Percentiles rank a stretch among this genome's conserved stretches.
These are phyloP conservation scores for Selaginella moellendorffii DNA, from an alignment of 75 land plant genomes.

Conservation along the genomic window DNA sequence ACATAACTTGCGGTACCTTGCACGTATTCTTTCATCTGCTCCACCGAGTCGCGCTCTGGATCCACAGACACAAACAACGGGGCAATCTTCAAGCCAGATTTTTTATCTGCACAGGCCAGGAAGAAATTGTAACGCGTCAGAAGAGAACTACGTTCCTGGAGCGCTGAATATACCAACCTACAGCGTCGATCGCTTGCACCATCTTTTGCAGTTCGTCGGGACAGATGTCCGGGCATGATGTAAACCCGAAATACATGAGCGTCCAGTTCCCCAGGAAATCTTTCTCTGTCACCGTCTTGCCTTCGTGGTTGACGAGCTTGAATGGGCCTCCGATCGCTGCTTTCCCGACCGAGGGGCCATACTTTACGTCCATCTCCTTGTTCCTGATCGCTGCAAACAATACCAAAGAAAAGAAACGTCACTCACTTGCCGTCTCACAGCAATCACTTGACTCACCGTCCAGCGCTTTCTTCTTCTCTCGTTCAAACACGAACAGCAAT, in stretches of 20 bases:
- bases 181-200: slow-evolving; percentile 65
- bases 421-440: too few relatives aligned
- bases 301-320: slow-evolving; percentile 68
- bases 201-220: slow-evolving; percentile 87
- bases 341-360: slow-evolving; percentile 79
- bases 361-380: slow-evolving; percentile 29
- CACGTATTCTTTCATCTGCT: slow-evolving; percentile 65
- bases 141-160: too few relatives aligned
- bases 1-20: slow-evolving; percentile 39
- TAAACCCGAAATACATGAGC: slow-evolving; percentile 87
- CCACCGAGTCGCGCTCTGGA: slow-evolving; percentile 83
- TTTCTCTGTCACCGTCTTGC: slow-evolving; percentile 63
- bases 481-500: slow-evolving; percentile 52
- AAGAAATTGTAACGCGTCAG: too few relatives aligned
- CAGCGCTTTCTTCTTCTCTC: slow-evolving; percentile 72
- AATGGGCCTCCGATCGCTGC: slow-evolving; percentile 98
- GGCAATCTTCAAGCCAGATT: slow-evolving; percentile 35
- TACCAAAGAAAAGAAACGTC: not conserved
- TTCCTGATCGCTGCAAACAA: slow-evolving; percentile 36
- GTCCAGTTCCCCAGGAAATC: slow-evolving; percentile 91
- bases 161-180: too few relatives aligned
- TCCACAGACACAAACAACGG: slow-evolving; percentile 84
- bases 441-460: too few relatives aligned
- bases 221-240: slow-evolving; percentile 96
- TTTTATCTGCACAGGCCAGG: slow-evolving; percentile 52